These are phyloP conservation scores for Trichoderma gamsii DNA, from an alignment of 495 filamentous ascomycete genomes.

Conservation along the genomic window DNA sequence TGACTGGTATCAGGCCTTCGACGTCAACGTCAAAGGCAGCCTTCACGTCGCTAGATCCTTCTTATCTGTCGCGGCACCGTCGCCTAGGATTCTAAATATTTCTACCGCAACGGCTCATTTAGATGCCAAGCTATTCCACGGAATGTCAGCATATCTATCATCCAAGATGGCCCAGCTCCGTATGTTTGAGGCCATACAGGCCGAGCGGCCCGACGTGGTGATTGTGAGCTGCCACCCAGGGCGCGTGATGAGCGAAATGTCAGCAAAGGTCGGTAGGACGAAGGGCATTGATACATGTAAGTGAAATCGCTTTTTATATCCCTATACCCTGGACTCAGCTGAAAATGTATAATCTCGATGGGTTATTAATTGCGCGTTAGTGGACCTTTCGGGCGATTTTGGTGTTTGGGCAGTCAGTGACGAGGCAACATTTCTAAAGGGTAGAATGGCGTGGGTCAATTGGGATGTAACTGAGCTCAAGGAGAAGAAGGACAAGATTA, in stretches of 20 bases:
- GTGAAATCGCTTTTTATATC: neutral
- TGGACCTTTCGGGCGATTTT: conserved; percentile 33
- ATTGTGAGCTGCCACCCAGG: conserved; percentile 38
- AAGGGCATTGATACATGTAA: conserved; percentile 31
- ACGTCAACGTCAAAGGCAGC: conserved; percentile 39
- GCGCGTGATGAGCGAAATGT: conserved; percentile 33
- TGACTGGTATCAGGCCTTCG: conserved; percentile 7
- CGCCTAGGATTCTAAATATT: conserved; percentile 30
- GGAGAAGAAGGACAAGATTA: conserved; percentile 16
- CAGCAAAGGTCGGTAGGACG: conserved; percentile 23
- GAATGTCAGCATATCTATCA: conserved; percentile 32
- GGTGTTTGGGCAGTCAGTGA: conserved; percentile 34
- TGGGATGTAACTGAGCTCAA: conserved; percentile 46
- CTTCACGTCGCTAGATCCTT: conserved; percentile 33
- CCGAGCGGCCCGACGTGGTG: conserved; percentile 36
- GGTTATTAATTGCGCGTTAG: conserved; percentile 18
- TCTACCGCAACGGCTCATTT: conserved; percentile 24
- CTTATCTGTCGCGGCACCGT: conserved; percentile 27
- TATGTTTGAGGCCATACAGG: conserved; percentile 34
- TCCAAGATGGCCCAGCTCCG: conserved; percentile 38
- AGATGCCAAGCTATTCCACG: conserved; percentile 20
- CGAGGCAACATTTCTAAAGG: conserved; percentile 37
- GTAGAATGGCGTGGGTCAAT: conserved; percentile 36
- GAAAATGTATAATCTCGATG: neutral
- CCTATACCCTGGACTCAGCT: neutral